Conservation (phyloP, 805 yeast species). For the Cyberlindnera euphorbiiphila region DNA sequence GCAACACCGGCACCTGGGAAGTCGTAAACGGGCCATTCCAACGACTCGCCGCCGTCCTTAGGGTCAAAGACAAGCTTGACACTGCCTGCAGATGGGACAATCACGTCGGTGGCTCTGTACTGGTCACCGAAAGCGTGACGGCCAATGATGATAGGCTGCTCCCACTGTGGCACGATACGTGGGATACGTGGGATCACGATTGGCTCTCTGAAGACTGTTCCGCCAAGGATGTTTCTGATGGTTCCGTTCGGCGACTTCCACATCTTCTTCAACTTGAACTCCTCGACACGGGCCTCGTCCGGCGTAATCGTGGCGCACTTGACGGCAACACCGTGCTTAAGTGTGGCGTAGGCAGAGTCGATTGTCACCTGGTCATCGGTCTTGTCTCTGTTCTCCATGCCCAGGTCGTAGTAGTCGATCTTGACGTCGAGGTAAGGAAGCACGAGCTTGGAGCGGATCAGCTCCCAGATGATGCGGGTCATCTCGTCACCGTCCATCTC, state of each 20-base stretch:
- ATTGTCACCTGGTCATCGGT: slow-evolving; percentile 86
- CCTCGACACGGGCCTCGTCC: slow-evolving; percentile 91
- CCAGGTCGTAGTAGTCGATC: slow-evolving; percentile 86
- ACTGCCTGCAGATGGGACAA: slow-evolving; percentile 75
- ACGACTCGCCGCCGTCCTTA: slow-evolving; percentile 50
- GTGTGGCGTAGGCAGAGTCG: slow-evolving; percentile 87
- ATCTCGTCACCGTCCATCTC: slow-evolving; percentile 98
- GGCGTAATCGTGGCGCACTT: slow-evolving; percentile 99
- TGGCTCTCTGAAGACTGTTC: slow-evolving; percentile 96
- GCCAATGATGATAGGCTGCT: slow-evolving; percentile 92
- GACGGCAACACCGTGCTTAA: slow-evolving; percentile 86
- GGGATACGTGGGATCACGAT: slow-evolving; percentile 89
- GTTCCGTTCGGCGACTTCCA: slow-evolving; percentile 98
- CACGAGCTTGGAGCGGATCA: slow-evolving; percentile 82
- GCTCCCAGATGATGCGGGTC: slow-evolving; percentile 94
- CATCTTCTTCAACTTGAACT: slow-evolving; percentile 89
- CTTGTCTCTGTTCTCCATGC: slow-evolving; percentile 79
- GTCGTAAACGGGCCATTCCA: slow-evolving; percentile 60
- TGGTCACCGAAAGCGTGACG: slow-evolving; percentile 98
- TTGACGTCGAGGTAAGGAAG: slow-evolving; percentile 83
- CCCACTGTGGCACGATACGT: slow-evolving; percentile 87
- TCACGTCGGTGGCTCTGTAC: slow-evolving; percentile 86
- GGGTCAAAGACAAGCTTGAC: slow-evolving; percentile 77
- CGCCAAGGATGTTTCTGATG: slow-evolving; percentile 90
- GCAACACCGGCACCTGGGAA: slow-evolving; percentile 72